Base-by-base conservation (phyloP, 176 grass and related monocot genomes). In the Thinopyrum elongatum region DNA sequence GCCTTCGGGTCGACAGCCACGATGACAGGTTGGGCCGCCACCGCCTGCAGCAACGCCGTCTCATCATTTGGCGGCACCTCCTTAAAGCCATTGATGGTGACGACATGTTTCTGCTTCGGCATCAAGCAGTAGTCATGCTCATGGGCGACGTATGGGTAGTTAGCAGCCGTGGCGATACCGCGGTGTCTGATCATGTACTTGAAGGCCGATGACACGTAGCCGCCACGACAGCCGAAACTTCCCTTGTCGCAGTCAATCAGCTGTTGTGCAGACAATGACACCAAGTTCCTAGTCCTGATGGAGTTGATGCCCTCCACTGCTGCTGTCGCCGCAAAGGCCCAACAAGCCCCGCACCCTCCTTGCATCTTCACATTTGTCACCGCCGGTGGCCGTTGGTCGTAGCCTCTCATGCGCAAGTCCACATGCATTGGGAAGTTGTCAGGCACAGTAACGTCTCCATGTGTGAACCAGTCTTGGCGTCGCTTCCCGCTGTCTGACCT, bases 261-360 rank as follows among this genome's bases (percentile, higher is more conserved):
- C 30, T 90, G 42, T 68, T 90, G 85, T 70, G 29, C 81, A 0
- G 81, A 93, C 6, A 93, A 13, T 0, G 84, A 16, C 35, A 74
- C 1, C 26, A 90, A 27, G 6, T 58, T 22, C 15, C 26, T 27
- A 1, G 47, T 87, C 34, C 38, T 15, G 81, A 93, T 93, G 3
- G 79, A 47, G 59, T 88, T 58, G 65, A 90, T 72, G 29, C 91
- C 70, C 30, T 90, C 88, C 47, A 90, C 53, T 0, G 88, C 53
- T 1, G 60, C 81, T 0, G 30, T 7, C 7, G 39, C 44, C 2
- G 88, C 62, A 77, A 93, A 93, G 0, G 91, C 87, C 88, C 91
- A 90, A 27, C 91, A 90, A 30, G 62, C 82, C 75, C 87, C 85
- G 76, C 89, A 90, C 1, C 10, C 16, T 2, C 83, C 86, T 51